Conservation (phyloP, 371 early-diverging fungal species). For the Apophysomyces trapeziformis region DNA sequence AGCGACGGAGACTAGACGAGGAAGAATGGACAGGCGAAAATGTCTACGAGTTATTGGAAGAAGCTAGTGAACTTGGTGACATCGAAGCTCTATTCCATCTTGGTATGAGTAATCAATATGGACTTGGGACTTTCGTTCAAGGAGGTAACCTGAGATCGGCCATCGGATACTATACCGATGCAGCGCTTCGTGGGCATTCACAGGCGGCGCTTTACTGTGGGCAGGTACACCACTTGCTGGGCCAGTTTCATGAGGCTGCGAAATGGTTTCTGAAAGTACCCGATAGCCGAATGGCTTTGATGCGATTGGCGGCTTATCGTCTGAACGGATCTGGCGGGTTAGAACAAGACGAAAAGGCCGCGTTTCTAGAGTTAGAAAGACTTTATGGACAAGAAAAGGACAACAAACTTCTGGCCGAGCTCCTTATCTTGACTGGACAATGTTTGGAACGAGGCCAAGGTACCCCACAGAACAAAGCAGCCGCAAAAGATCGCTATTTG, state of each 20-base stretch:
- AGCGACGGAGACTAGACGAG: conserved; percentile 19
- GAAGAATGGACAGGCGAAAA: conserved; percentile 19
- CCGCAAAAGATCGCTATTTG: conserved; percentile 10
- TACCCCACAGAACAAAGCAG: conserved; percentile 36
- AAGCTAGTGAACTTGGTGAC: conserved; percentile 24
- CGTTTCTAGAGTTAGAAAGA: conserved; percentile 1
- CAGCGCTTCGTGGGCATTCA: conserved; percentile 17
- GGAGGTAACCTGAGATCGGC: conserved; percentile 9
- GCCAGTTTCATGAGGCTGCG: conserved; percentile 20
- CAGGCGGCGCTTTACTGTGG: conserved; percentile 24
- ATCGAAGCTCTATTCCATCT: conserved; percentile 23
- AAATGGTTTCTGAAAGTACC: conserved; percentile 18
- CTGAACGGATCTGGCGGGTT: conserved; percentile 22
- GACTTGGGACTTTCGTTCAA: conserved; percentile 3
- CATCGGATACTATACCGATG: conserved; percentile 15
- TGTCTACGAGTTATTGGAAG: conserved; percentile 22
- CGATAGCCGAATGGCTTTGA: conserved; percentile 15
- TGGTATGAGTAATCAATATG: conserved; percentile 19
- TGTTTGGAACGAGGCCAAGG: conserved; percentile 28
- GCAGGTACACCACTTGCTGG: conserved; percentile 16
- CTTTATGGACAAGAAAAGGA: neutral
- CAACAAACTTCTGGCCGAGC: conserved; percentile 3
- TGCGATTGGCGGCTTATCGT: conserved; percentile 25
- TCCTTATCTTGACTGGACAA: conserved; percentile 24
- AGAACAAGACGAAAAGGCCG: conserved; percentile 19